These are phyloP conservation scores for Stephania japonica DNA, from an alignment of 164 flowering plant species.

Conservation along the genomic window DNA sequence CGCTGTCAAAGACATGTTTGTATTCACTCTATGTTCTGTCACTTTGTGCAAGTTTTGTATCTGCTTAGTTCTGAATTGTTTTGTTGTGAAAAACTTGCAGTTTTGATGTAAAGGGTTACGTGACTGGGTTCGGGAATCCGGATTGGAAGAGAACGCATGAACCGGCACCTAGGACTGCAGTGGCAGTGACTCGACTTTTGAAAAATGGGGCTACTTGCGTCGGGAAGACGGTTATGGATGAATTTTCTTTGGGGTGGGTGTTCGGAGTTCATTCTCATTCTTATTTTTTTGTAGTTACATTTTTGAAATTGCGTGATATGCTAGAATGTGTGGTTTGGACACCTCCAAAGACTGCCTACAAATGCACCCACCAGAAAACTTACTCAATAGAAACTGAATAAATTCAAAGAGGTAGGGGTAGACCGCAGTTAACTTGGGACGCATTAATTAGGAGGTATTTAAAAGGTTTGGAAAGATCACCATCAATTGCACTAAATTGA, in stretches of 20 bases:
- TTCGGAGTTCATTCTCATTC: not conserved
- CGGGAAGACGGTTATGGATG: conserved; percentile 90
- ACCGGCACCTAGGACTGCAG: conserved; percentile 58
- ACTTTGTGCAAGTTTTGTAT: not conserved
- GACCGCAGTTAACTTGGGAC: too few relatives aligned
- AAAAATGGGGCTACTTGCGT: conserved; percentile 90
- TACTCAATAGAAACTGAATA: too few relatives aligned
- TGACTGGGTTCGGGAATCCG: conserved; percentile 84
- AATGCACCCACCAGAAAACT: too few relatives aligned
- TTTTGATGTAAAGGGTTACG: conserved; percentile 72
- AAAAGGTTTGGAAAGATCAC: too few relatives aligned
- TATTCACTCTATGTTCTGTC: not conserved
- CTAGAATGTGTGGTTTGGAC: too few relatives aligned
- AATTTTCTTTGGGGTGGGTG: conserved; percentile 71
- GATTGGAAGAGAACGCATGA: conserved; percentile 82
- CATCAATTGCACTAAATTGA: too few relatives aligned
- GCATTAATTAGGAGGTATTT: too few relatives aligned
- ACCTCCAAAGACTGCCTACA: too few relatives aligned
- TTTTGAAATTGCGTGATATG: too few relatives aligned
- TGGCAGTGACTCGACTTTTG: conserved; percentile 51
- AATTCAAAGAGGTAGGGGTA: too few relatives aligned
- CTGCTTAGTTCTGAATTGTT: not conserved
- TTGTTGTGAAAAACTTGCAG: conserved; percentile 24
- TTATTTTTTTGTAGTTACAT: not conserved
- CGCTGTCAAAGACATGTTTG: conserved; percentile 76